phyloP scores from a whole-genome alignment of 225 moss, liverwort and hornwort genomes.

The Physcomitrium patens region DNA sequence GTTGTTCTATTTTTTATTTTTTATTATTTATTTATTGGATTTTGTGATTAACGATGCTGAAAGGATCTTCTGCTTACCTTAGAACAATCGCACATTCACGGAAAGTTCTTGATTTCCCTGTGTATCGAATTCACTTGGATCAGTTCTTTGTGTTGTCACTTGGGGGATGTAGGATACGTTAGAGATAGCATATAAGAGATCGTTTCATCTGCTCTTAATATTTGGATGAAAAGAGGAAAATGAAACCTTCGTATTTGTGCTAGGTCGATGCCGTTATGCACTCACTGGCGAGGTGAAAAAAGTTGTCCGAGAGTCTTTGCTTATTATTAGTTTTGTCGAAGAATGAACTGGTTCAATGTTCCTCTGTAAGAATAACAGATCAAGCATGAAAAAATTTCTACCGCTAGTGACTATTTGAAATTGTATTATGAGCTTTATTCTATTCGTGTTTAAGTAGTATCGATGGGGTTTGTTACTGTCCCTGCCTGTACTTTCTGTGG shows the following conservation, averaged over 20 bases:
- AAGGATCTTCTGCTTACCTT: not conserved
- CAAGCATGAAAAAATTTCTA: conserved; percentile 4
- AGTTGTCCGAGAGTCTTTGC: not conserved
- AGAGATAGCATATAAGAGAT: not conserved
- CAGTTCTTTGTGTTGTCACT: too few relatives aligned
- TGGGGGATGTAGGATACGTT: too few relatives aligned
- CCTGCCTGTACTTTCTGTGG: not conserved
- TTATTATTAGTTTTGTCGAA: conserved; percentile 4
- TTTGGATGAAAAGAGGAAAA: conserved; percentile 21
- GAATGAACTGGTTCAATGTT: not conserved
- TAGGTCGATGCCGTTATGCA: conserved; percentile 3
- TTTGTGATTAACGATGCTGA: conserved; percentile 18
- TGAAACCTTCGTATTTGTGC: not conserved
- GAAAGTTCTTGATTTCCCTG: conserved; percentile 1
- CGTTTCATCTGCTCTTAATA: conserved; percentile 8
- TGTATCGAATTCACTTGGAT: conserved; percentile 12
- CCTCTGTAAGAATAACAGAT: conserved; percentile 4
- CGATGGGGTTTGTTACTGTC: conserved; percentile 1
- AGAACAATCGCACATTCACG: conserved; percentile 2
- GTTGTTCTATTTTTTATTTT: not conserved
- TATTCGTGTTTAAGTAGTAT: conserved; percentile 5
- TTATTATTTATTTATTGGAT: not conserved
- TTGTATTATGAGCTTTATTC: not conserved
- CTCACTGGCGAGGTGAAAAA: conserved; percentile 17
- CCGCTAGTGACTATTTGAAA: not conserved